Percentiles rank a stretch among this genome's conserved stretches.
Evolutionary conservation across 495 filamentous ascomycete species (phyloP).

Genomic region (Pyrenula massariospora): DNA sequence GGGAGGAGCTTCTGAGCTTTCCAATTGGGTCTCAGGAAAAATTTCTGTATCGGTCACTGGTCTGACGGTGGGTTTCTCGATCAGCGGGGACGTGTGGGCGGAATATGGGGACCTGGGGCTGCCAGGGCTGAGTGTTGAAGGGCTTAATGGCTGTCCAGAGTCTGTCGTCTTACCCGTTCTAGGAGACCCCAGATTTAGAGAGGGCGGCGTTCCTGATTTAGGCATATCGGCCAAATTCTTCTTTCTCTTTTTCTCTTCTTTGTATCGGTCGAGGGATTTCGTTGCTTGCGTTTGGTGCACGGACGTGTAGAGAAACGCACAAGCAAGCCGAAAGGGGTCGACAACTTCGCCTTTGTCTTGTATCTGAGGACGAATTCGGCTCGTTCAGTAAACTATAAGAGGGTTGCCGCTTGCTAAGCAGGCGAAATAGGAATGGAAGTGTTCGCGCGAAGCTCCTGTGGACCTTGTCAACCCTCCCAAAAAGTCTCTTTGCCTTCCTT

Average conservation of each 20-base stretch:
- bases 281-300: background rate
- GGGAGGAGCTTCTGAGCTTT: background rate
- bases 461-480: no score
- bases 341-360: no score
- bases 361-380: no score
- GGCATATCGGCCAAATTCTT: background rate
- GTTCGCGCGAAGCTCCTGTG: no score
- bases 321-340: no score
- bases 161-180: background rate
- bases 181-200: background rate
- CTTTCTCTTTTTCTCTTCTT: background rate
- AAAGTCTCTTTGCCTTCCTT: no score
- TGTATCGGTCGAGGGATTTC: background rate
- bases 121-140: constrained; percentile 1
- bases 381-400: no score
- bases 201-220: background rate
- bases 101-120: background rate
- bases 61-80: background rate
- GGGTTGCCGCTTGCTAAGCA: no score
- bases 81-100: background rate
- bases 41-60: background rate
- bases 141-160: background rate
- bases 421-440: no score
- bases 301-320: no score
- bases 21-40: background rate